Base-by-base conservation (phyloP, 176 grass and related monocot species). In the Lolium rigidum region DNA sequence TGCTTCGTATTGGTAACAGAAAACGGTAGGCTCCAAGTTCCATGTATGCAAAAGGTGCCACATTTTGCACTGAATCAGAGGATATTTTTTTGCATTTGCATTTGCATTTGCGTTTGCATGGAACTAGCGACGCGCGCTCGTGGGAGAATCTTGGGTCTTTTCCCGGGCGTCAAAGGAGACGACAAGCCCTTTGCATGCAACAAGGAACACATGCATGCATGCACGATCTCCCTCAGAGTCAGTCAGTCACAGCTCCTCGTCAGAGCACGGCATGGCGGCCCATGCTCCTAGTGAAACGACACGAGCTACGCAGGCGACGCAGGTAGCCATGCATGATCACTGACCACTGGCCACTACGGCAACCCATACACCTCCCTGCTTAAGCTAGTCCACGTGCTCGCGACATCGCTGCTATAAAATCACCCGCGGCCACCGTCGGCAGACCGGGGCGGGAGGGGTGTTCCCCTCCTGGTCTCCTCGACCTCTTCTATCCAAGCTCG, bases 181-280 rank as follows among this genome's bases (percentile, higher is more conserved):
- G 89, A 90, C 84, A 90, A 84, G 80, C 38, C 80, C 67, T 74
- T 26, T 76, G 87, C 82, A 75, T 84, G 82, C 44, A 79, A 50
- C 64, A 3, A 28, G 21, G 13, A 47, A 47, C 14, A 44, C 60
- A 60, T 61, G 31, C 79, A n/a, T n/a, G n/a, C n/a, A 60, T 61
- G 31, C 79, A 86, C 69, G 83, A 78, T 77, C 80, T 49, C 52
- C 70, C 10, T 81, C 68, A 6, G 76, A 84, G 47, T 66, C 84
- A 82, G 72, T 56, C 54, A 79, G 55, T 74, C 75, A 87, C 49
- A 81, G 24, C 64, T 83, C 84, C 74, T 76, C 47, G 71, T 72
- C 73, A 83, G 26, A 76, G 15, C 76, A 61, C 58, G 80, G 46
- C 46, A 43, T 80, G 84, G 80, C 89, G 21, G 44, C 86, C 89